These are phyloP conservation scores for Quercus agrifolia DNA, from an alignment of 306 rosid genomes.

Conservation along the genomic window DNA sequence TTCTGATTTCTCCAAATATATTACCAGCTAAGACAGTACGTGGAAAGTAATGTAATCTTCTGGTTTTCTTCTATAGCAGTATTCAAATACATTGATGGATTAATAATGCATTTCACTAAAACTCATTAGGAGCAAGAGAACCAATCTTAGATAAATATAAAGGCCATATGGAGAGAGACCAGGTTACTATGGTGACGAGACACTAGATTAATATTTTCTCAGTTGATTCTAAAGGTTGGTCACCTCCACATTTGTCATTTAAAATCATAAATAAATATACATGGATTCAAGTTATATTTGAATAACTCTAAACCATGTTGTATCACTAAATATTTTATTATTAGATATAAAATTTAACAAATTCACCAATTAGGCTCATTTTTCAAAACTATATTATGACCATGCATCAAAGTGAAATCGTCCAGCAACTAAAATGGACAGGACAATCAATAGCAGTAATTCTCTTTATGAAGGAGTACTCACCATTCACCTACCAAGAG, in stretches of 20 bases:
- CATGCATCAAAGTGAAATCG: not conserved
- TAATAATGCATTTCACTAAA: too few species aligned
- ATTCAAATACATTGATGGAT: too few species aligned
- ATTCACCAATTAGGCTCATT: not conserved
- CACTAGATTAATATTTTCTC: too few species aligned
- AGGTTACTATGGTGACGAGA: too few species aligned
- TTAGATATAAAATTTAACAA: not conserved
- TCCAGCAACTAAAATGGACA: not conserved
- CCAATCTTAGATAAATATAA: too few species aligned
- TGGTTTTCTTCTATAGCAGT: too few species aligned
- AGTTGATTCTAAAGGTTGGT: not conserved
- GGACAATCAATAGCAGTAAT: not conserved
- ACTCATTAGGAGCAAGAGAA: too few species aligned
- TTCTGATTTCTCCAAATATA: too few species aligned
- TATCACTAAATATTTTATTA: not conserved
- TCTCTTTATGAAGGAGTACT: not conserved
- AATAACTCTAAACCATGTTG: not conserved
- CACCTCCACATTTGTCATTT: slow-evolving; percentile 49
- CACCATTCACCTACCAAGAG: not conserved
- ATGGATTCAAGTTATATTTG: not conserved
- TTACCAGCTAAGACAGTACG: too few species aligned
- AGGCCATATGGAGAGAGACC: too few species aligned
- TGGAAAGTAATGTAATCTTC: too few species aligned
- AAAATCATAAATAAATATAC: too few species aligned
- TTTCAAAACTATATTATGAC: not conserved